A percentile compares a stretch with the other conserved stretches of the same genome.
These are phyloP conservation scores for Strobilomyces dryophilus DNA, from an alignment of 768 basidiomycete species.

Conservation along the genomic window DNA sequence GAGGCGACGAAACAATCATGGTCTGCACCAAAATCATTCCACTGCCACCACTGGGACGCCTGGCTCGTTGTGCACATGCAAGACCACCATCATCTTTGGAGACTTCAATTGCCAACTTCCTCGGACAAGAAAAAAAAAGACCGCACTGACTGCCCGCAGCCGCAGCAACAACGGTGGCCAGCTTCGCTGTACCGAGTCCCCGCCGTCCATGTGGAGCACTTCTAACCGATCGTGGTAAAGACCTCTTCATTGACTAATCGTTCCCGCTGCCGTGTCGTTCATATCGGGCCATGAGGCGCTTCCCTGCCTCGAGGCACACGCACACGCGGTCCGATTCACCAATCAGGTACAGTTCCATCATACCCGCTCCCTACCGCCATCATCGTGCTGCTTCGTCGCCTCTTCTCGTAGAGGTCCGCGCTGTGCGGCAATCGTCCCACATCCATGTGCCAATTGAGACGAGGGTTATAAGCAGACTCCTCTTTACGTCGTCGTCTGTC, in stretches of 20 bases:
- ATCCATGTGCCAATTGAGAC: constrained; percentile 12
- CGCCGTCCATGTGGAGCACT: background rate
- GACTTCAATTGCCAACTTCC: no score
- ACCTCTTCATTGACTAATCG: background rate
- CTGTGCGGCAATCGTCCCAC: constrained; percentile 14
- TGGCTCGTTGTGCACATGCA: no score
- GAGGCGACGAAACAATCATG: no score
- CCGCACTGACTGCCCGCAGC: background rate
- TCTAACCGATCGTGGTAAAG: background rate
- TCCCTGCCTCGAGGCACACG: background rate
- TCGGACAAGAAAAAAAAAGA: background rate
- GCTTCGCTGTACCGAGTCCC: background rate
- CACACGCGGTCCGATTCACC: background rate
- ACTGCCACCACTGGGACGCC: no score
- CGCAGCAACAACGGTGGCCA: background rate
- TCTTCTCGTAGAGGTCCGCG: constrained; percentile 5
- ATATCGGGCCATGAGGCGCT: background rate
- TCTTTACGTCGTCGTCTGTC: background rate
- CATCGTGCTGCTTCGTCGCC: background rate
- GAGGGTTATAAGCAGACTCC: constrained; percentile 16
- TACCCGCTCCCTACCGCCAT: background rate
- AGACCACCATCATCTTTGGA: no score
- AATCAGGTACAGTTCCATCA: background rate
- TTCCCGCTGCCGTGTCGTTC: background rate
- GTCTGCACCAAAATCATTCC: no score